phyloP scores from a whole-genome alignment of 1,284 basidiomycete species.

The Cutaneotrichosporon arboriforme region DNA sequence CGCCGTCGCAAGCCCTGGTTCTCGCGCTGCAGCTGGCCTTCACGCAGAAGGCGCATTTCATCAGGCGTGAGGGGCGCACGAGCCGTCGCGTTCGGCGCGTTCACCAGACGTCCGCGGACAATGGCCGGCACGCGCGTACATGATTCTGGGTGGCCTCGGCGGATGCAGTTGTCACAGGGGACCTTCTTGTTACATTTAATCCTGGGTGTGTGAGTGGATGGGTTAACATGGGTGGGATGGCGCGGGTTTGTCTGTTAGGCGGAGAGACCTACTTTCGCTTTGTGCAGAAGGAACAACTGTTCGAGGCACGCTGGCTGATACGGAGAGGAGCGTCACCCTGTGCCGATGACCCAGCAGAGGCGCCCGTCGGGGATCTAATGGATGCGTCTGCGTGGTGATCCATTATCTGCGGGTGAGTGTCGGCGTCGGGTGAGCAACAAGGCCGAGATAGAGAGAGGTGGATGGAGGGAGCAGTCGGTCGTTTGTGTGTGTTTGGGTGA shows the following conservation, averaged over 20 bases:
- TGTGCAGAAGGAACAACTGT: slow-evolving; percentile 21
- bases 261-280: slow-evolving; percentile 19
- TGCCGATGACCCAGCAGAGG: neutral
- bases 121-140: slow-evolving; percentile 20
- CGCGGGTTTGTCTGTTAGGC: neutral
- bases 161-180: slow-evolving; percentile 22
- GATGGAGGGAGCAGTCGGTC: neutral
- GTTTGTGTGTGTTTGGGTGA: neutral
- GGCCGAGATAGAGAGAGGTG: neutral
- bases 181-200: slow-evolving; percentile 22
- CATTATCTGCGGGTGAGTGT: neutral
- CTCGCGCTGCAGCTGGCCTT: slow-evolving; percentile 23
- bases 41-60: slow-evolving; percentile 18
- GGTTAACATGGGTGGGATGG: neutral
- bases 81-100: slow-evolving; percentile 17
- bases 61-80: slow-evolving; percentile 20
- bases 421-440: slow-evolving; percentile 1
- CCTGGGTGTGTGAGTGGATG: slow-evolving; percentile 4
- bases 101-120: slow-evolving; percentile 19
- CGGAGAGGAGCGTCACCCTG: slow-evolving; percentile 3
- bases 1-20: slow-evolving; percentile 16
- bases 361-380: neutral
- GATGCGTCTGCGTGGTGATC: neutral
- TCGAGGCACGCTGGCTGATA: slow-evolving; percentile 20
- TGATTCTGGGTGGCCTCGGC: slow-evolving; percentile 20